These are phyloP conservation scores for Harringtonia aguacate DNA, from an alignment of 2,329 filamentous ascomycete genomes.

Conservation along the genomic window DNA sequence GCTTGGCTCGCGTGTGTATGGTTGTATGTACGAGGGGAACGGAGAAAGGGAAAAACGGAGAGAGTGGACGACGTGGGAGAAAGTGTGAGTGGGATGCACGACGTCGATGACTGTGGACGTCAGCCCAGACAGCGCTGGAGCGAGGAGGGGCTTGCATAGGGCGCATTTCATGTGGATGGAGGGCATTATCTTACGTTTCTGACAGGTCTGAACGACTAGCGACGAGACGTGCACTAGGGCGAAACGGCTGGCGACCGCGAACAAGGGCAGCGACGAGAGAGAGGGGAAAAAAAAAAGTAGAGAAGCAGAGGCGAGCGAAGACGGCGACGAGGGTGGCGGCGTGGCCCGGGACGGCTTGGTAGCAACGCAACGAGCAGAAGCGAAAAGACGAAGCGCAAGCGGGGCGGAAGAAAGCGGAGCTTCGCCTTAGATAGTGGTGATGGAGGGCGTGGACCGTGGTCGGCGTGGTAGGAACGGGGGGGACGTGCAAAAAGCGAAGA, in stretches of 20 bases:
- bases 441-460: no score
- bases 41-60: constrained; percentile 9
- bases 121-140: not conserved
- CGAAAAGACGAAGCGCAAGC: no score
- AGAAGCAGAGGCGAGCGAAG: not conserved
- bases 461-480: no score
- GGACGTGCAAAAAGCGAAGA: no score
- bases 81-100: not conserved
- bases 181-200: constrained; percentile 3
- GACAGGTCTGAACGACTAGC: constrained; percentile 2
- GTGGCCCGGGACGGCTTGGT: not conserved
- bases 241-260: not conserved
- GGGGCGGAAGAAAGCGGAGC: no score
- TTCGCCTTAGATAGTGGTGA: no score
- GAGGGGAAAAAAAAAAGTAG: not conserved
- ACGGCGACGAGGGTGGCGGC: not conserved
- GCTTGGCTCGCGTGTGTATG: not conserved
- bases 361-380: no score
- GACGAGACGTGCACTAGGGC: not conserved
- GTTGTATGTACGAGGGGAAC: not conserved
- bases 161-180: no score
- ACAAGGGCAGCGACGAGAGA: no score
- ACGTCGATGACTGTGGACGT: not conserved
- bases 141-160: not conserved
- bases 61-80: not conserved